Percentiles rank a stretch among this genome's conserved stretches.
phyloP scores from a whole-genome alignment of 306 rosid genomes.

The Spatholobus suberectus region DNA sequence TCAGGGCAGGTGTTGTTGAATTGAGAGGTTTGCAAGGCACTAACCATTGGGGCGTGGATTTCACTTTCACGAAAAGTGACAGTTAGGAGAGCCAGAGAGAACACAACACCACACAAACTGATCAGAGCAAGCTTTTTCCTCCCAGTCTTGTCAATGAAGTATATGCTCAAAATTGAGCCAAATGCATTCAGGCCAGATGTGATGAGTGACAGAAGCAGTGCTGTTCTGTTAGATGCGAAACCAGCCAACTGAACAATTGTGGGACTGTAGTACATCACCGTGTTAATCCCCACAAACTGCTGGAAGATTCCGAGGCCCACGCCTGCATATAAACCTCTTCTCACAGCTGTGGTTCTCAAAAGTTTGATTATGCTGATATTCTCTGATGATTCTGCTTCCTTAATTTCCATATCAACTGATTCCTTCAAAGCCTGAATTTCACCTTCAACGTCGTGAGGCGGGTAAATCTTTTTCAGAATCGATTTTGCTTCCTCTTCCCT shows the following conservation, averaged over 20 bases:
- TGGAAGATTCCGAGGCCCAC: slow-evolving; percentile 68
- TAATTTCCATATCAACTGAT: slow-evolving; percentile 50
- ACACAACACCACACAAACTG: slow-evolving; percentile 55
- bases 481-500: slow-evolving; percentile 55
- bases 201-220: slow-evolving; percentile 63
- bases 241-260: slow-evolving; percentile 66
- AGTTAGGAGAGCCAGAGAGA: slow-evolving; percentile 47
- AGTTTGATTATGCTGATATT: slow-evolving; percentile 45
- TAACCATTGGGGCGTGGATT: slow-evolving; percentile 54
- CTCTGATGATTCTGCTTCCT: slow-evolving; percentile 36
- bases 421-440: slow-evolving; percentile 57
- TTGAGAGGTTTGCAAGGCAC: slow-evolving; percentile 28
- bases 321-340: slow-evolving; percentile 63
- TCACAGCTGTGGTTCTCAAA: slow-evolving; percentile 52
- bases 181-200: slow-evolving; percentile 59
- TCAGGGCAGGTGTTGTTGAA: slow-evolving; percentile 57
- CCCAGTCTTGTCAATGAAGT: slow-evolving; percentile 63
- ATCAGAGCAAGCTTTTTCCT: slow-evolving; percentile 57
- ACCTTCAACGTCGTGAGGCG: slow-evolving; percentile 49
- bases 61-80: slow-evolving; percentile 51
- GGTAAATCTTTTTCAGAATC: slow-evolving; percentile 45
- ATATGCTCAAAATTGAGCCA: slow-evolving; percentile 66
- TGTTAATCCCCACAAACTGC: slow-evolving; percentile 73
- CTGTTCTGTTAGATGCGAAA: slow-evolving; percentile 58
- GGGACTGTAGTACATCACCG: slow-evolving; percentile 75